Conservation (phyloP, 495 filamentous ascomycete genomes). For the Aspergillus biplanus region DNA sequence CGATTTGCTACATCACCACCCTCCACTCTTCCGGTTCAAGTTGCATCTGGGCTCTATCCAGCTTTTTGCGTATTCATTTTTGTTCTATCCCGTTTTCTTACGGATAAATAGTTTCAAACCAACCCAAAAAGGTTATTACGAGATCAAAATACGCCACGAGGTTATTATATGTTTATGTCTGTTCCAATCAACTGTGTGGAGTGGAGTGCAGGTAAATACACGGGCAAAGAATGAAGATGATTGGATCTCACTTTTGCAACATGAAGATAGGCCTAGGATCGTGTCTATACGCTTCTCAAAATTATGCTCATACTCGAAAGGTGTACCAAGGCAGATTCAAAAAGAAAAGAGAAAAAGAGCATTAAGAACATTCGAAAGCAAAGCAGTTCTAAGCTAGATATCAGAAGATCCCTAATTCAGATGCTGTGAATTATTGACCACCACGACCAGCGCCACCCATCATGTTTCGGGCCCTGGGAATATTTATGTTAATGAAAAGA, state of each 20-base stretch:
- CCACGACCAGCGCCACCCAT: constrained; percentile 61
- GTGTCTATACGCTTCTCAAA: constrained; percentile 21
- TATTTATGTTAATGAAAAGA: constrained; percentile 22
- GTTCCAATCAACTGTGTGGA: no score
- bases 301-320: constrained; percentile 17
- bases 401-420: background rate
- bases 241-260: background rate
- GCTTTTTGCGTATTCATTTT: constrained; percentile 19
- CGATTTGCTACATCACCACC: constrained; percentile 15
- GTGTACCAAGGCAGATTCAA: constrained; percentile 7
- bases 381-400: background rate
- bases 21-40: constrained; percentile 35
- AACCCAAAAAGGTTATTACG: background rate
- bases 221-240: background rate
- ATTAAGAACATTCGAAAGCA: constrained; percentile 5
- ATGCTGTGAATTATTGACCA: constrained; percentile 17
- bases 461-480: constrained; percentile 71
- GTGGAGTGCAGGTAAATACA: no score
- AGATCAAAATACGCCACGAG: no score
- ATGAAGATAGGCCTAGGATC: background rate
- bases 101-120: background rate
- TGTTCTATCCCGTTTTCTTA: background rate
- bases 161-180: no score
- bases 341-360: background rate
- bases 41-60: constrained; percentile 36